These are phyloP conservation scores for Secale cereale DNA, from an alignment of 176 grass and related monocot species.

Conservation along the genomic window DNA sequence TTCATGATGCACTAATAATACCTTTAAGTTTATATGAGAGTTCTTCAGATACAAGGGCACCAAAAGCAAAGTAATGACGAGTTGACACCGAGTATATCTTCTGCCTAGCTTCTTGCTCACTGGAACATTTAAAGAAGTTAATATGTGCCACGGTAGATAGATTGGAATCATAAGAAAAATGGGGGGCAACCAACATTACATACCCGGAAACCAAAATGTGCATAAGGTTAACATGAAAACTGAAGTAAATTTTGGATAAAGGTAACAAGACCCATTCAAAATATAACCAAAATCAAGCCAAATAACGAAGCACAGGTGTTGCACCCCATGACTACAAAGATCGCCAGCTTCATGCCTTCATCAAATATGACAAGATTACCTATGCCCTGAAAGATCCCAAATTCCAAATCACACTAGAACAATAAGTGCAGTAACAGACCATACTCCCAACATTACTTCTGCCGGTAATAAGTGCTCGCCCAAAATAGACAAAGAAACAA, in stretches of 20 bases:
- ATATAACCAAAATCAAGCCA: not conserved
- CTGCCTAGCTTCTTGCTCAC: slow-evolving; percentile 66
- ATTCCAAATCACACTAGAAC: not conserved
- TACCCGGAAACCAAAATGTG: not conserved
- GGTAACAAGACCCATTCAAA: not conserved
- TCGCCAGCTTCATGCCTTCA: not conserved
- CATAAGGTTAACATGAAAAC: not conserved
- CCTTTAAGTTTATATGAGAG: slow-evolving; percentile 52
- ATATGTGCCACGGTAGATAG: not conserved
- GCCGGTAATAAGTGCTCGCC: not conserved
- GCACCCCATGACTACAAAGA: not conserved
- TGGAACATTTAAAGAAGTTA: slow-evolving; percentile 21
- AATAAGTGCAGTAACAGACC: not conserved
- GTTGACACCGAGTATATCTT: slow-evolving; percentile 74
- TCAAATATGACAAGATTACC: not conserved
- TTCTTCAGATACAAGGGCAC: slow-evolving; percentile 60
- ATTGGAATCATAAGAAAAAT: not conserved
- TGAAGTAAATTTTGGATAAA: not conserved
- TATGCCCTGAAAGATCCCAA: not conserved
- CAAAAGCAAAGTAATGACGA: slow-evolving; percentile 67
- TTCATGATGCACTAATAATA: slow-evolving; percentile 22
- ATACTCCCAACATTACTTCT: not conserved
- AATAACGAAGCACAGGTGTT: not conserved
- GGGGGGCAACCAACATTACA: not conserved
- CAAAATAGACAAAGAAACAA: not conserved